Evolutionary conservation across 1,284 basidiomycete species (phyloP), one percentile per base, ranked within the genome.

Genomic region (Fomitopsis pinicola): DNA sequence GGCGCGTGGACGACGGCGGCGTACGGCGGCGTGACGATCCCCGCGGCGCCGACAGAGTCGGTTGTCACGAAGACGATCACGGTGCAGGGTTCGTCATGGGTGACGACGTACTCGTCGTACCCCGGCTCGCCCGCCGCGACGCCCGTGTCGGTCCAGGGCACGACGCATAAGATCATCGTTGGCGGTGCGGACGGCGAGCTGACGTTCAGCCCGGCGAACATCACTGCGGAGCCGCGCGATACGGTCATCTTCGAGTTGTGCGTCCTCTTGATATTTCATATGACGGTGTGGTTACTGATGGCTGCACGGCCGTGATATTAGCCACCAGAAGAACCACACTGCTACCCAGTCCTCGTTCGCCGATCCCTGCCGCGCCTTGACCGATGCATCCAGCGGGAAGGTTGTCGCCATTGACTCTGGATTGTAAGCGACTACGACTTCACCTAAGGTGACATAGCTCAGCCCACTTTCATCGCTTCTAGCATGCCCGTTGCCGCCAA

Each of bases 331-430:
- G 77, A 87, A 87, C 72, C 85, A 88, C 74, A 84, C 84, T n/a
- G 82, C 83, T 45, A 87, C 86, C n/a, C 85, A 87, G 70, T 85
- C 85, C 12, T 78, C 82, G 14, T 88, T 88, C 69, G 80, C 76
- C 55, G 78, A 78, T 57, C 86, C 87, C 44, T 89, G 87, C 74
- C 71, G 75, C 58, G 76, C 76, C 59, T 69, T 81, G 61, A 67
- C 69, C 62, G 75, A 75, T 58, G 69, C 69, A 17, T 76, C 76
- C 45, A 77, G 76, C 42, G 75, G 71, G 57, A 59, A 61, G 57
- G 72, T 72, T 55, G 76, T 72, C 45, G 83, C 80, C 26, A 82
- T 87, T 66, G 82, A 86, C 73, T 86, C 85, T 66, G 84, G 80
- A 60, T 87, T 86, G 82, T 83, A 67, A 71, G 80, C 70, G n/a